Percentiles rank a stretch among this genome's conserved stretches.
phyloP scores from a whole-genome alignment of 2,329 filamentous ascomycete genomes.

The Pseudogymnoascus pannorum region DNA sequence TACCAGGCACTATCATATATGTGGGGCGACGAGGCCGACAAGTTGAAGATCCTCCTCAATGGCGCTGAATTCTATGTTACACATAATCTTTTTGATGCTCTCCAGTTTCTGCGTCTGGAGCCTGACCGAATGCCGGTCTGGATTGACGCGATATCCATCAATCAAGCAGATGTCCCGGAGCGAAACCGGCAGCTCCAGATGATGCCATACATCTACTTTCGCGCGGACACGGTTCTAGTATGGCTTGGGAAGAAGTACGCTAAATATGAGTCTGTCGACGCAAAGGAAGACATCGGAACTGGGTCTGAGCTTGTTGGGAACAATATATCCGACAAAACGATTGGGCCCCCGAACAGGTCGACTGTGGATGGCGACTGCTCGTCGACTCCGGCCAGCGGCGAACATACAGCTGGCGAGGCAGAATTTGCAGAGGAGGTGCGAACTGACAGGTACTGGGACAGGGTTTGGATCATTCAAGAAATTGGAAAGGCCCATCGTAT shows the following conservation, averaged over 20 bases:
- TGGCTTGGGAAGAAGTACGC: slow-evolving; percentile 11
- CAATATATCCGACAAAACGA: neutral
- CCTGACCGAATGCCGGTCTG: too few species aligned
- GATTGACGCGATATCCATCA: too few species aligned
- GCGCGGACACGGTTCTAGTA: slow-evolving; percentile 11
- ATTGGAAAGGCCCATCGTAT: slow-evolving; percentile 21
- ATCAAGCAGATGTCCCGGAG: too few species aligned
- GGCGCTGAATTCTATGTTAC: too few species aligned
- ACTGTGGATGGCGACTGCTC: neutral
- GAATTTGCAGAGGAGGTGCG: slow-evolving; percentile 15
- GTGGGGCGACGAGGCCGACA: slow-evolving; percentile 17
- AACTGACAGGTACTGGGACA: slow-evolving; percentile 17
- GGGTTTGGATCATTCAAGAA: slow-evolving; percentile 27
- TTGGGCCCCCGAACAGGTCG: neutral
- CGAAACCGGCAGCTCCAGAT: too few species aligned
- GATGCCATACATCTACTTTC: too few species aligned
- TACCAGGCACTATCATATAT: slow-evolving; percentile 25
- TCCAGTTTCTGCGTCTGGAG: too few species aligned
- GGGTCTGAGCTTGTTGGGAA: neutral
- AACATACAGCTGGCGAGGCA: neutral
- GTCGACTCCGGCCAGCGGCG: neutral
- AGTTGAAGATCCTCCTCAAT: slow-evolving; percentile 17
- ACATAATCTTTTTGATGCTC: too few species aligned
- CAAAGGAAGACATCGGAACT: neutral
- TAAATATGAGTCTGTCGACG: neutral